Evolutionary conservation across 2,329 filamentous ascomycete genomes (phyloP), one percentile per base, ranked within the genome.

Genomic region (Zymoseptoria pseudotritici): DNA sequence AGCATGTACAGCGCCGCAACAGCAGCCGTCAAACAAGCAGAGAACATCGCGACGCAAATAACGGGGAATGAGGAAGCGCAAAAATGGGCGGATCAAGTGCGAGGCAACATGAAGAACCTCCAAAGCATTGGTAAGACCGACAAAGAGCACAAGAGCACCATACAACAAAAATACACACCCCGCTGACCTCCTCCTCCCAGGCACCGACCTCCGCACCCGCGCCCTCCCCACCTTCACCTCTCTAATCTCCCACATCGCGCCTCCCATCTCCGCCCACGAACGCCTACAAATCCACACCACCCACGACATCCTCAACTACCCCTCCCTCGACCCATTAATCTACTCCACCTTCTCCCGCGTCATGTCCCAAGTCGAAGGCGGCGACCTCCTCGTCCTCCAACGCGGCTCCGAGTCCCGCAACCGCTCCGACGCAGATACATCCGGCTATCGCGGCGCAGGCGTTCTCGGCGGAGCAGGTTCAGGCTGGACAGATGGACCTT

Each of bases 351-450:
- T 99, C 78, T 89, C 89, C 58, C 87, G 91, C 57, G 92, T 99
- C 70, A 99, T 99, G 94, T 85, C 91, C n/a, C 94, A 99, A 77
- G 94, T 99, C 53, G 94, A 99, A 77, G 94, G 94, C 65, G 94
- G 94, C 58, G 94, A 97, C 70, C 82, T 99, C 19, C 82, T 97
- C 57, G 94, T 99, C 58, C 86, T 97, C 62, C 94, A 99, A 77
- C 89, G 92, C 46, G 94, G 94, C 20, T 89, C 91, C 62, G 94
- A 97, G 76, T 90, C 87, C 54, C 84, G 86, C 53, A 86, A 85
- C 29, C 86, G 71, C 21, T 64, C 63, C 49, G 82, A 82, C 50
- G 85, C 85, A 1, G 80, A 88, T 54, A 81, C 80, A 60, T 62
- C 67, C 54, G 81, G 81, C 49, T 83, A 82, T 68, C 76, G 78